Conservation (phyloP, 257 asterid species). For the Nyctanthes arbortristis region DNA sequence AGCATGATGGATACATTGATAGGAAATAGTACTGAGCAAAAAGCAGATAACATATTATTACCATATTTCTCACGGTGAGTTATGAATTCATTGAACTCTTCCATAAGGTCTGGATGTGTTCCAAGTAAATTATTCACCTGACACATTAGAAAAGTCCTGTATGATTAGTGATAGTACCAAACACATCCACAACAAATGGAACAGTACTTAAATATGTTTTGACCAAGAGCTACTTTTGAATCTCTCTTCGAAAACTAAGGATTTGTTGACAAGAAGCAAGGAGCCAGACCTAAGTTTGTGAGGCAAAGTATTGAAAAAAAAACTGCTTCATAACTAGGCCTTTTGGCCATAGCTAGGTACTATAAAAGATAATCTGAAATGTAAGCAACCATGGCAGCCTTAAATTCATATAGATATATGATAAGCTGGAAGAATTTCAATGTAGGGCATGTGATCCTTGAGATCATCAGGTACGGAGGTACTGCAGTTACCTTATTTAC, state of each 20-base stretch:
- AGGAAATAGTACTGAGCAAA: constrained; percentile 10
- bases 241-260: not conserved
- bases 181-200: constrained; percentile 14
- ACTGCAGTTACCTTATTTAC: not conserved
- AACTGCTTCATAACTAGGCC: not conserved
- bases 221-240: constrained; percentile 15
- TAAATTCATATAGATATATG: too few species aligned
- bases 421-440: not conserved
- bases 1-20: not conserved
- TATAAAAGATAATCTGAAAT: not conserved
- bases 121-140: constrained; percentile 59
- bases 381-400: not conserved
- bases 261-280: not conserved
- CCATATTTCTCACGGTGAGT: constrained; percentile 51
- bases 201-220: constrained; percentile 20
- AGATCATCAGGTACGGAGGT: not conserved
- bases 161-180: constrained; percentile 25
- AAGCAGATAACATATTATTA: constrained; percentile 8
- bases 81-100: constrained; percentile 58
- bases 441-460: not conserved
- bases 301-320: not conserved
- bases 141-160: constrained; percentile 23
- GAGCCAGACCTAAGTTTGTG: not conserved
- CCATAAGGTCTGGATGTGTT: constrained; percentile 57
- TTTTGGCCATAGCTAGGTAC: not conserved